Base-by-base conservation (phyloP, 2,329 filamentous ascomycete species). In the Pseudogymnoascus sp. region DNA sequence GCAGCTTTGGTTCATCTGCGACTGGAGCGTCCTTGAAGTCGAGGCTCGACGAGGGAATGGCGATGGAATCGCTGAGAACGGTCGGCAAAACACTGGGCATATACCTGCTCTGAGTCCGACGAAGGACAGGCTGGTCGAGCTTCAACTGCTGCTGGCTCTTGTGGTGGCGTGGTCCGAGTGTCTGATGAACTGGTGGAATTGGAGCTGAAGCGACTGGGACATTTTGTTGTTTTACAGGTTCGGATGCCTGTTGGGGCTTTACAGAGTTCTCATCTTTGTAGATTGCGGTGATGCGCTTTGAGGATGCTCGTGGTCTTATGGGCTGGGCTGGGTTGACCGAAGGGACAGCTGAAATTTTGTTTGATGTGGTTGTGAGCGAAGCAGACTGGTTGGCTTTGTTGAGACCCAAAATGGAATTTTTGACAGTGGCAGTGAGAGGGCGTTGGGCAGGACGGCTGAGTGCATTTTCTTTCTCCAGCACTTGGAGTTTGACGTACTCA, bases 381-480 rank as follows among this genome's bases (percentile, higher is more conserved):
- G 47, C 26, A 10, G 47, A 31, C 26, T 31, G 47, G 47, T 33
- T 53, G 26, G 47, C 26, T 10, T 59, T 38, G 16, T 42, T 61
- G 47, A 40, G 67, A 26, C 56, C 64, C 13, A 65, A 16, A 42
- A 64, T 21, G 19, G 50, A 59, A 59, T 72, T 72, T 19, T 60
- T 38, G 37, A 63, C 62, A 33, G 66, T 64, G 47, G 62, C 65
- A 66, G 68, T 70, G 47, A 82, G 69, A 29, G 83, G 82, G 64
- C 86, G 81, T 70, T 88, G 85, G n/a, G 85, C 83, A n/a, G 85
- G 86, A 68, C 83, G 81, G 50, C 83, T 74, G 33, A 78, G 74
- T 14, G 76, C 73, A 6, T 79, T 73, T 70, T 82, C 81, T 65
- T 75, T 78, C 21, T 77, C 71, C 61, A 65, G 63, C n/a, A 61